Conservation (phyloP, 2,329 filamentous ascomycete genomes). For the Immersiporthe knoxdaviesiana region DNA sequence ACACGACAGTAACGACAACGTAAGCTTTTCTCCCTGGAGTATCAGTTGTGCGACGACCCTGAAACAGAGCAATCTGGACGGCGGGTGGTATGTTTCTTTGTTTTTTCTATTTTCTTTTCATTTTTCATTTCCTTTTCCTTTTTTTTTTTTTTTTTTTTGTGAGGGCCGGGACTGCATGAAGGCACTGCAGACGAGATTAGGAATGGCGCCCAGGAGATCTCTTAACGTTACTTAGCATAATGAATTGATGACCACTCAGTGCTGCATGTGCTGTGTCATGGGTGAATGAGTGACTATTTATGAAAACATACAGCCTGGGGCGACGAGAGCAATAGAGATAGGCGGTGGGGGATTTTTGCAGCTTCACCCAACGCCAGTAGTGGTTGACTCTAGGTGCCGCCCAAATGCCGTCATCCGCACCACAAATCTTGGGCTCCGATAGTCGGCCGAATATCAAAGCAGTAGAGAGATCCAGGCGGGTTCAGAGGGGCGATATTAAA, state of each 20-base stretch:
- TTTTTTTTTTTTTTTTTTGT: background rate
- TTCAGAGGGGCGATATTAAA: background rate
- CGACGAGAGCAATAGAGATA: background rate
- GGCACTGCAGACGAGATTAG: background rate
- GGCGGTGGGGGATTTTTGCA: background rate
- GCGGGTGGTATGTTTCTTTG: background rate
- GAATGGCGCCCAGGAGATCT: background rate
- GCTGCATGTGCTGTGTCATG: background rate
- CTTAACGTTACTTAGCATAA: background rate
- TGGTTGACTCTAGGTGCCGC: constrained; percentile 1
- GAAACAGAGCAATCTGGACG: constrained; percentile 9
- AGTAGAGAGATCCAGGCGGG: background rate
- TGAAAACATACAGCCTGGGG: too few relatives aligned
- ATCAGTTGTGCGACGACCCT: background rate
- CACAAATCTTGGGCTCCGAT: constrained; percentile 17
- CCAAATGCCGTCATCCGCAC: constrained; percentile 9
- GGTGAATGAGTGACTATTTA: background rate
- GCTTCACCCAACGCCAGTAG: background rate
- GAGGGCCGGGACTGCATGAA: background rate
- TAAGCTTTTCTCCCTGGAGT: background rate
- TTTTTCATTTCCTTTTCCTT: background rate
- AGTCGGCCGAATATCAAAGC: constrained; percentile 2
- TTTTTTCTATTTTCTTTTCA: too few relatives aligned
- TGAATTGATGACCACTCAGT: background rate
- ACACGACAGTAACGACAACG: background rate